Conservation (phyloP, 176 grass and related monocot species). For the Oryza meridionalis region DNA sequence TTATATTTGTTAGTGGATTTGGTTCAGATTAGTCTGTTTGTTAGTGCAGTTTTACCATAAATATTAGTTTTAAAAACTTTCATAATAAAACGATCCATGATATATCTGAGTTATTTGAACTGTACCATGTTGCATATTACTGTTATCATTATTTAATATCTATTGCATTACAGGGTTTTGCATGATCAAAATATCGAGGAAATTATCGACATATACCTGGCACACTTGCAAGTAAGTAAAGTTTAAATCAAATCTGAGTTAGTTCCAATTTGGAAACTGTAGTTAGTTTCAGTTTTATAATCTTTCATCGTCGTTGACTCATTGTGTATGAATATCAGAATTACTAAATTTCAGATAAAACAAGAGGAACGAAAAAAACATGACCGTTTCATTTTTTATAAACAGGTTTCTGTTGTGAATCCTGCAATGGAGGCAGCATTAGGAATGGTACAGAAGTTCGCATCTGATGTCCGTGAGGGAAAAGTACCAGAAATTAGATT, state of each 20-base stretch:
- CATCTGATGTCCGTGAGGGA: conserved; percentile 64
- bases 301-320: not conserved
- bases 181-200: conserved; percentile 80
- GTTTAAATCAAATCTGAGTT: conserved; percentile 19
- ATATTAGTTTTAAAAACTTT: conserved; percentile 10
- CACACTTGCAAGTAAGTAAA: conserved; percentile 89
- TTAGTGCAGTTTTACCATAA: not conserved
- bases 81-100: not conserved
- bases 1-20: not conserved
- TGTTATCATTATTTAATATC: conserved; percentile 15
- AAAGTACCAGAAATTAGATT: conserved; percentile 75
- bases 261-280: not conserved
- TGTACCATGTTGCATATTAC: conserved; percentile 5
- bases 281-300: not conserved
- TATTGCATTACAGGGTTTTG: conserved; percentile 49
- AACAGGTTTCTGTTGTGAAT: conserved; percentile 82
- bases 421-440: conserved; percentile 89
- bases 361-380: conserved; percentile 10
- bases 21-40: conserved; percentile 13
- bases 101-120: not conserved
- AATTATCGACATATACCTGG: conserved; percentile 85
- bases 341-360: conserved; percentile 18
- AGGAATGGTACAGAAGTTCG: conserved; percentile 78
- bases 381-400: conserved; percentile 37
- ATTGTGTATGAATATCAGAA: not conserved